Conservation (phyloP, 306 rosid species). For the Medicago ruthenica region DNA sequence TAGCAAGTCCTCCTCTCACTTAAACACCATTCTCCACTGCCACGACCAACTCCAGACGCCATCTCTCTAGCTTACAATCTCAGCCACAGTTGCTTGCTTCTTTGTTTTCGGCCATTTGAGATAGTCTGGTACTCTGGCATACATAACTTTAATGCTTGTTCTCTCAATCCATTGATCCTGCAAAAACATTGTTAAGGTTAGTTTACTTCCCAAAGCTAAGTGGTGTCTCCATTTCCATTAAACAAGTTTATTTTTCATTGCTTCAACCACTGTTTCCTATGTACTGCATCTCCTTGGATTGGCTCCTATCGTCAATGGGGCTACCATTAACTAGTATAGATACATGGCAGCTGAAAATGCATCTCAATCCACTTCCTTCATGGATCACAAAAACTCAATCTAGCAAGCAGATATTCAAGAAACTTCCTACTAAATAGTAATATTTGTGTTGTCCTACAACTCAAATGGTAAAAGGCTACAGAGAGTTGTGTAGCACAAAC, state of each 20-base stretch:
- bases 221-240: neutral
- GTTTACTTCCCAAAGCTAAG: neutral
- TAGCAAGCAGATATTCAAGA: neutral
- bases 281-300: too few relatives aligned
- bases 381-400: neutral
- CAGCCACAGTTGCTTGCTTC: too few relatives aligned
- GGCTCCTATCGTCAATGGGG: neutral
- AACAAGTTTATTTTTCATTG: too few relatives aligned
- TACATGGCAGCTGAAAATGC: neutral
- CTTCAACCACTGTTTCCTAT: too few relatives aligned
- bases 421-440: neutral
- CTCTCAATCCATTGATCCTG: too few relatives aligned
- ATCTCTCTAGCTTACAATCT: too few relatives aligned
- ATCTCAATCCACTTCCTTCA: neutral
- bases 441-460: too few relatives aligned
- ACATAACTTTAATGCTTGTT: too few relatives aligned
- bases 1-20: neutral
- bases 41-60: neutral
- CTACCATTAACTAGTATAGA: neutral
- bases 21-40: neutral
- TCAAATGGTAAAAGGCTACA: too few relatives aligned
- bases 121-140: too few relatives aligned
- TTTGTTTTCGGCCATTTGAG: too few relatives aligned
- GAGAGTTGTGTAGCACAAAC: too few relatives aligned
- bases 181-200: neutral